These are phyloP conservation scores for Starmera stellimalicola DNA, from an alignment of 1,139 yeast species.

Conservation along the genomic window DNA sequence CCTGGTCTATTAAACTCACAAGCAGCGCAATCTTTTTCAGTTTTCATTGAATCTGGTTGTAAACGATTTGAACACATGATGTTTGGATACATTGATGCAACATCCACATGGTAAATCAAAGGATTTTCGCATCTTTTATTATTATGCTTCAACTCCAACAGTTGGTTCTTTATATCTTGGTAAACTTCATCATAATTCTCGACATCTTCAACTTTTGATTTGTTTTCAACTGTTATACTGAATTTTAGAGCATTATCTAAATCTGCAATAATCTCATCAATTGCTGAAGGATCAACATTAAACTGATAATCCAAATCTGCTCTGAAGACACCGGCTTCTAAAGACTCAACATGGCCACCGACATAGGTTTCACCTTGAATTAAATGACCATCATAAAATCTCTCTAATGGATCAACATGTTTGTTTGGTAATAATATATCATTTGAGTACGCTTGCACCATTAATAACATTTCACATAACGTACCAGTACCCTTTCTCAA, in stretches of 20 bases:
- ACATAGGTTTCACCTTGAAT: slow-evolving; percentile 95
- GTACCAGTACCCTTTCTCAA: slow-evolving; percentile 98
- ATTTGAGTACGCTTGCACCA: slow-evolving; percentile 89
- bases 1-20: slow-evolving; percentile 97
- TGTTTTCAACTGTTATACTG: slow-evolving; percentile 77
- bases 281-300: slow-evolving; percentile 68
- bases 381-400: slow-evolving; percentile 91
- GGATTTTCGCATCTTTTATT: slow-evolving; percentile 74
- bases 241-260: slow-evolving; percentile 72
- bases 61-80: slow-evolving; percentile 96
- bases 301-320: slow-evolving; percentile 77
- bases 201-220: slow-evolving; percentile 63
- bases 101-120: slow-evolving; percentile 93
- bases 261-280: slow-evolving; percentile 70
- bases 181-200: slow-evolving; percentile 71
- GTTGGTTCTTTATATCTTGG: slow-evolving; percentile 41
- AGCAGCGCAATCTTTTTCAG: slow-evolving; percentile 92
- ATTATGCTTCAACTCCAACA: slow-evolving; percentile 47
- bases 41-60: slow-evolving; percentile 96
- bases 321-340: slow-evolving; percentile 96
- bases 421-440: slow-evolving; percentile 83
- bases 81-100: slow-evolving; percentile 98
- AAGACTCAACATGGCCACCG: slow-evolving; percentile 96
- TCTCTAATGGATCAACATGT: slow-evolving; percentile 83
- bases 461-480: slow-evolving; percentile 91